These are phyloP conservation scores for Trypanosoma theileri DNA, from an alignment of 208 protist genomes.

Conservation along the genomic window DNA sequence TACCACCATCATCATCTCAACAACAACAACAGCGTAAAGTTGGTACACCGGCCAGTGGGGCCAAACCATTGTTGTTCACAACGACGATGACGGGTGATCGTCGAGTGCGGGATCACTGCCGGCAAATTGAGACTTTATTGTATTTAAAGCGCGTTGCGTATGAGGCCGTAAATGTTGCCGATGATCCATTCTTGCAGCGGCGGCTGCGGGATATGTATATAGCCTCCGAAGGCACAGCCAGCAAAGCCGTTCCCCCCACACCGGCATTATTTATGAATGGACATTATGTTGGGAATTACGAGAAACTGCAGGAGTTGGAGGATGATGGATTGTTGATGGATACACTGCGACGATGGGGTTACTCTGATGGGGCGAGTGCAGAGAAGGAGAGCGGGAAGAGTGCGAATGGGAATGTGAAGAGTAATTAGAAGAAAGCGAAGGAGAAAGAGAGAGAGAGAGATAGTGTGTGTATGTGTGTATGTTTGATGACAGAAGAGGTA, in stretches of 20 bases:
- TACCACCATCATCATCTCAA: neutral
- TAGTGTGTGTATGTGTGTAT: no score
- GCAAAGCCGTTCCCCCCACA: constrained; percentile 41
- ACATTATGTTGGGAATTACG: constrained; percentile 54
- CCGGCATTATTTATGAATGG: constrained; percentile 57
- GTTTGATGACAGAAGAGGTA: no score
- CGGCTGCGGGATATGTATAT: constrained; percentile 41
- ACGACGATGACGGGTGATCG: constrained; percentile 72
- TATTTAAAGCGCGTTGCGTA: constrained; percentile 69
- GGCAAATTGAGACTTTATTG: constrained; percentile 56
- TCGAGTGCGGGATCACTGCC: constrained; percentile 48
- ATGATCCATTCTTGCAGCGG: constrained; percentile 54
- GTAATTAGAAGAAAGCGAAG: no score
- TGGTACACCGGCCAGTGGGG: constrained; percentile 27
- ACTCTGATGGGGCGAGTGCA: neutral
- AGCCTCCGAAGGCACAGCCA: constrained; percentile 23
- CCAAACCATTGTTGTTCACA: constrained; percentile 62
- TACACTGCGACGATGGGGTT: constrained; percentile 40
- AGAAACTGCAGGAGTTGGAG: constrained; percentile 67
- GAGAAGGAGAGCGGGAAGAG: no score
- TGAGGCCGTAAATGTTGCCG: constrained; percentile 64
- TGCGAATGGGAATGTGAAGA: no score
- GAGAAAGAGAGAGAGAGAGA: no score
- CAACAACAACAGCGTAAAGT: constrained; percentile 44
- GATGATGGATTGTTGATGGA: constrained; percentile 56